A percentile compares a stretch with the other conserved stretches of the same genome.
These are phyloP conservation scores for Botrytis squamosa DNA, from an alignment of 2,329 filamentous ascomycete species.

Conservation along the genomic window DNA sequence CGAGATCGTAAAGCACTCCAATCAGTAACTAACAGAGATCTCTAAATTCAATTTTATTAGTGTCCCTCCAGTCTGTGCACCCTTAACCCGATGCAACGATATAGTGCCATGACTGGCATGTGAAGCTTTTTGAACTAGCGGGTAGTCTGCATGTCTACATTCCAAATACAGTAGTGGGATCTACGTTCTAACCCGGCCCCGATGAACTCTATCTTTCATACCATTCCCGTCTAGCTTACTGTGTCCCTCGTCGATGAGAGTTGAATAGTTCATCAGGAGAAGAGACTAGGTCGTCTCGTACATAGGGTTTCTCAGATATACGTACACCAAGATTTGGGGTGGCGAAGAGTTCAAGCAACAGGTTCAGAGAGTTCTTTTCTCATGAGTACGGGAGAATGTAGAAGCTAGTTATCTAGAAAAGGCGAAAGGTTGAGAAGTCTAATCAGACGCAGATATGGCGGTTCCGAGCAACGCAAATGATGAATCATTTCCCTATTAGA, in stretches of 20 bases:
- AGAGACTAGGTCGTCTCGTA: not conserved
- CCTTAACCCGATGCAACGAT: not conserved
- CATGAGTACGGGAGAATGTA: not conserved
- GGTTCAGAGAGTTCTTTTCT: not conserved
- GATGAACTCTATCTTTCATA: not conserved
- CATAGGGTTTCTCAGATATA: not conserved
- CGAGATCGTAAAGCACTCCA: not conserved
- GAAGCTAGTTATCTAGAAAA: not conserved
- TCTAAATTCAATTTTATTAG: not conserved
- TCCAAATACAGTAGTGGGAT: not conserved
- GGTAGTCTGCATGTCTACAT: not conserved
- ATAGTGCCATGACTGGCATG: not conserved
- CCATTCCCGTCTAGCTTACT: not conserved
- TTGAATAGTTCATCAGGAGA: not conserved
- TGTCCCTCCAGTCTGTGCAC: not conserved
- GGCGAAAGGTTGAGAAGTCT: not conserved
- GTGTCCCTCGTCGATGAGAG: not conserved
- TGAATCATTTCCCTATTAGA: not conserved
- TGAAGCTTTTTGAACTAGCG: not conserved
- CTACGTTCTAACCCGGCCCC: not conserved
- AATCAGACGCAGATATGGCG: not conserved
- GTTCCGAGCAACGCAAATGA: not conserved
- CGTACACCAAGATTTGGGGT: not conserved
- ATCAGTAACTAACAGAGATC: not conserved
- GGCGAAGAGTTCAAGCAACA: not conserved